Conservation (phyloP, 345 rosid genomes). For the Salix caprea region DNA sequence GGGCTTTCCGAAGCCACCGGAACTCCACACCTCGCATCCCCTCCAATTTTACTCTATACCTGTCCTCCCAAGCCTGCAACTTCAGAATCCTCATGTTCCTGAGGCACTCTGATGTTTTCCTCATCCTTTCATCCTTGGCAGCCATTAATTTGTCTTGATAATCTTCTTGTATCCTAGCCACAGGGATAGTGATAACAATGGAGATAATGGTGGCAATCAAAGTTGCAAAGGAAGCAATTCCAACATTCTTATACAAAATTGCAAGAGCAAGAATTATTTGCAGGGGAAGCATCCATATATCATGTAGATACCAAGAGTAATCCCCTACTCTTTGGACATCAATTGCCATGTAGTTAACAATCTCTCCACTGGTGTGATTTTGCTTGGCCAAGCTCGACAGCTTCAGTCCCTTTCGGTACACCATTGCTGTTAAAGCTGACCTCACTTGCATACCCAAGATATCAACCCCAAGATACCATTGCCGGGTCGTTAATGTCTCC, state of each 20-base stretch:
- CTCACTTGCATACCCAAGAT: conserved; percentile 99
- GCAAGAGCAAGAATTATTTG: conserved; percentile 96
- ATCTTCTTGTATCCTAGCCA: conserved; percentile 89
- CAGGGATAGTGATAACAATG: conserved; percentile 73
- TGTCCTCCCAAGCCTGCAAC: conserved; percentile 98
- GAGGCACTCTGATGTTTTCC: conserved; percentile 95
- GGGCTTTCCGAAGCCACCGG: conserved; percentile 86
- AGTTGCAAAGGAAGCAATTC: conserved; percentile 89
- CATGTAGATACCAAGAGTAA: conserved; percentile 97
- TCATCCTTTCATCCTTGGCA: conserved; percentile 99
- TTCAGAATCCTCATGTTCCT: conserved; percentile 98
- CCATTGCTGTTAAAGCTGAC: conserved; percentile 97
- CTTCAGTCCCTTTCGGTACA: conserved; percentile 82
- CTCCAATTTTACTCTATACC: conserved; percentile 71
- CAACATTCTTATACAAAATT: conserved; percentile 89
- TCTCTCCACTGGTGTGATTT: conserved; percentile 92
- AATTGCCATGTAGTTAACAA: conserved; percentile 97
- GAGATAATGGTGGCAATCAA: conserved; percentile 84
- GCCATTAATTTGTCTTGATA: conserved; percentile 94
- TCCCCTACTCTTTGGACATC: conserved; percentile 98
- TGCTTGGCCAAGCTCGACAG: conserved; percentile 89
- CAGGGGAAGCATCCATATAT: conserved; percentile 99
- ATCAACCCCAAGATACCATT: conserved; percentile 99
- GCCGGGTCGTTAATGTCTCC: conserved; percentile 94
- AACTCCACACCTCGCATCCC: conserved; percentile 91